Evolutionary conservation across 352 stramenopile genomes (phyloP), one percentile per base, ranked within the genome.

Genomic region (Peronospora belbahrii): DNA sequence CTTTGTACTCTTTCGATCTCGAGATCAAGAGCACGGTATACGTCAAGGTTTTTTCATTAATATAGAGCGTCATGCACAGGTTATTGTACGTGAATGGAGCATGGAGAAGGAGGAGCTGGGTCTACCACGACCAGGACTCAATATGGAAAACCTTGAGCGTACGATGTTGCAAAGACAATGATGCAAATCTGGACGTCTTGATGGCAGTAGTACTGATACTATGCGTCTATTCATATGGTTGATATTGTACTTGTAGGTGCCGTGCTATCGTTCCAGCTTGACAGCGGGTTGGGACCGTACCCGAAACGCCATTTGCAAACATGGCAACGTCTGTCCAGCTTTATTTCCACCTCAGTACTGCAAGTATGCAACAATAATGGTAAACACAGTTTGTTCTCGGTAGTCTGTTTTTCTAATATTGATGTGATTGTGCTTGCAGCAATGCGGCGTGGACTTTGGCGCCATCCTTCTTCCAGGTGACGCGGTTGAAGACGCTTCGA

Each of bases 41-140:
- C 77, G 82, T 2, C 79, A 94, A 49, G 79, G 79, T 9, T 91
- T 94, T 46, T 94, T 94, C 45, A 24, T 91, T 0, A 49, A 81
- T 28, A 53, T 94, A 9, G 51, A 80, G 55, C 49, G 56, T 25
- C 62, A 83, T 27, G 56, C 59, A 2, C 77, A 94, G 27, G 67
- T 91, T 15, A 41, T 89, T 34, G 74, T 86, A 38, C 77, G 78
- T 20, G 73, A 87, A 42, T 94, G 82, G 82, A 86, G 68, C 42
- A 20, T 71, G 8, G 65, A 85, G 37, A 82, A 84, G 22, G 82
- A 94, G 59, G 82, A 91, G 50, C 59, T 94, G 14, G 67, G 71
- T 0, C 61, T 52, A 2, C 65, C 78, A 32, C 62, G 65, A n/a
- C 55, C 57, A 13, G 73, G 62, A 19, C 59, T 86, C 6, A 85